Conservation (phyloP, 106 monocot species). For the Allium fistulosum region DNA sequence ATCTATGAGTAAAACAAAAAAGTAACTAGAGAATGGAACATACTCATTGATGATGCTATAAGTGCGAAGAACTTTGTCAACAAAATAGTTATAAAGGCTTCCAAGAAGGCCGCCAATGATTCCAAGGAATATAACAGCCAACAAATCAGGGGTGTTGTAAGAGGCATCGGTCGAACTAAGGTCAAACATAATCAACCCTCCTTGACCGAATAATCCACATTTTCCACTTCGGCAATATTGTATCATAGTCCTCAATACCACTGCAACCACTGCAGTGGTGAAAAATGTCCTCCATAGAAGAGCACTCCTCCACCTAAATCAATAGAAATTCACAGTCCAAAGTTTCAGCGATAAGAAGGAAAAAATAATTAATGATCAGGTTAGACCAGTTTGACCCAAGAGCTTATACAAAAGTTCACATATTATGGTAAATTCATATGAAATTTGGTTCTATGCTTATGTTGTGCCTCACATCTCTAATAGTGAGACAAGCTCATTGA, state of each 20-base stretch:
- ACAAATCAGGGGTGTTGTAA: slow-evolving; percentile 54
- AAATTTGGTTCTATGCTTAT: no score
- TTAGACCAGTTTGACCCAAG: no score
- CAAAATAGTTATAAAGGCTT: slow-evolving; percentile 69
- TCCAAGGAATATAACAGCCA: slow-evolving; percentile 69
- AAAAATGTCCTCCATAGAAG: slow-evolving; percentile 97
- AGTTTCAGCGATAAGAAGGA: no score
- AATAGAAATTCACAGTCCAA: neutral
- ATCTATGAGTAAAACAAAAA: neutral
- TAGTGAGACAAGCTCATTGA: no score
- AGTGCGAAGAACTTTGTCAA: slow-evolving; percentile 69
- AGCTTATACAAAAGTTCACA: no score
- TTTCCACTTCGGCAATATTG: slow-evolving; percentile 70
- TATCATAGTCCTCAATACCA: slow-evolving; percentile 72
- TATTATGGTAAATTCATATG: no score
- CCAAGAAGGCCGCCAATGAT: slow-evolving; percentile 77
- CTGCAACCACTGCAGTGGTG: slow-evolving; percentile 89
- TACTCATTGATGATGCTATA: slow-evolving; percentile 95
- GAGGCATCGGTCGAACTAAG: slow-evolving; percentile 45
- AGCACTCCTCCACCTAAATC: slow-evolving; percentile 87
- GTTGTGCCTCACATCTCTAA: no score
- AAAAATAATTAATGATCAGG: no score
- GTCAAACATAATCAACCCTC: slow-evolving; percentile 96
- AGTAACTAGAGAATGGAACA: neutral
- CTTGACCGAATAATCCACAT: slow-evolving; percentile 90